Evolutionary conservation across 257 asterid species (phyloP).

Genomic region (Solanum pinnatisectum): DNA sequence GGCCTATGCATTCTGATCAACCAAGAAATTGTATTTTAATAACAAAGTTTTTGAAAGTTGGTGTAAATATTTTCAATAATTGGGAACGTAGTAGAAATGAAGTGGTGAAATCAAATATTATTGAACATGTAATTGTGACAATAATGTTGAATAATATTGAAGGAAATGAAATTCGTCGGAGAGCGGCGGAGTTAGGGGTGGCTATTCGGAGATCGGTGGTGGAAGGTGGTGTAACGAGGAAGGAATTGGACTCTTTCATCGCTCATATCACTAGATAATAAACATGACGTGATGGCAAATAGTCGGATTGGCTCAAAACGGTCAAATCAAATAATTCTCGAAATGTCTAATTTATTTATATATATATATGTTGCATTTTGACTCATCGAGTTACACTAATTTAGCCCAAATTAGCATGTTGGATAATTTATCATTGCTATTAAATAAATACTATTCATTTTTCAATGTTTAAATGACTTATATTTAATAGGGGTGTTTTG

Average conservation of each 20-base stretch:
- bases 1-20: slow-evolving; percentile 73
- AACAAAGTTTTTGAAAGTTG: slow-evolving; percentile 25
- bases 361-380: neutral
- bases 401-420: too few species aligned
- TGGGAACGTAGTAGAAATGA: slow-evolving; percentile 21
- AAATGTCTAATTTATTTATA: too few species aligned
- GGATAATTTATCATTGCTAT: too few species aligned
- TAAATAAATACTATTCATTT: too few species aligned
- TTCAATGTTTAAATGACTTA: too few species aligned
- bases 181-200: slow-evolving; percentile 31
- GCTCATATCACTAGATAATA: slow-evolving; percentile 26
- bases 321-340: neutral
- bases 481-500: too few species aligned
- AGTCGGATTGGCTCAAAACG: too few species aligned
- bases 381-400: too few species aligned
- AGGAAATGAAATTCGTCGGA: slow-evolving; percentile 28
- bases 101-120: slow-evolving; percentile 8
- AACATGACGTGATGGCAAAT: neutral
- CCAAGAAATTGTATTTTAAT: slow-evolving; percentile 40
- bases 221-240: slow-evolving; percentile 25
- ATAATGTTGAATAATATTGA: slow-evolving; percentile 24
- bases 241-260: slow-evolving; percentile 31
- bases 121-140: slow-evolving; percentile 13
- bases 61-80: slow-evolving; percentile 17
- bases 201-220: slow-evolving; percentile 26